Conservation (phyloP, 1,284 basidiomycete genomes). For the Rhizoctonia solani region DNA sequence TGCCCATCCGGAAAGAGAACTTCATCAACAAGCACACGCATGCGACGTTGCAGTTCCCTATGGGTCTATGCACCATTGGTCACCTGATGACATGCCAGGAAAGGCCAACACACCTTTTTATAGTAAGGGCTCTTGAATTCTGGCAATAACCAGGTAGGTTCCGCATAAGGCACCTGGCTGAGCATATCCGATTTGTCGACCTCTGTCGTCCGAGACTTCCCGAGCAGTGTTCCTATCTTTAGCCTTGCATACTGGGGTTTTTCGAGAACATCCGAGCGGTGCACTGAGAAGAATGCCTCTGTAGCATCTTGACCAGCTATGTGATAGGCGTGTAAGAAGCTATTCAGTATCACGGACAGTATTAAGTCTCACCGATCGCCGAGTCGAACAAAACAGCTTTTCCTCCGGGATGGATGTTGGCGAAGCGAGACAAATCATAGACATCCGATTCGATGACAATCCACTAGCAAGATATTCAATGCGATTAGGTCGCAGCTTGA, state of each 20-base stretch:
- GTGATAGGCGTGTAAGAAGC: slow-evolving; percentile 49
- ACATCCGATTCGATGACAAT: slow-evolving; percentile 68
- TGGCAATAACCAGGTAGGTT: slow-evolving; percentile 54
- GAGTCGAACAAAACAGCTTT: slow-evolving; percentile 56
- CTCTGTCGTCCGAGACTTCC: slow-evolving; percentile 39
- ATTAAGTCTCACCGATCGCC: slow-evolving; percentile 44
- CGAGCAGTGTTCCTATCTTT: slow-evolving; percentile 50
- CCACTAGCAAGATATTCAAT: slow-evolving; percentile 61
- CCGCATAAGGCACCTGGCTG: slow-evolving; percentile 55
- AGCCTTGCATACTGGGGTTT: slow-evolving; percentile 51
- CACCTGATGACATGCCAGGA: no score
- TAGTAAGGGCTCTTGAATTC: slow-evolving; percentile 56
- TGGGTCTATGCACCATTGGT: slow-evolving; percentile 38
- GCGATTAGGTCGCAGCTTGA: neutral
- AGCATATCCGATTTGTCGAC: slow-evolving; percentile 36
- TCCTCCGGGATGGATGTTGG: slow-evolving; percentile 69
- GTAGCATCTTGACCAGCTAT: slow-evolving; percentile 54
- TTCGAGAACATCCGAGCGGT: slow-evolving; percentile 53
- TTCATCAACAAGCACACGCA: slow-evolving; percentile 51
- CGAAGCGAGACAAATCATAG: slow-evolving; percentile 67
- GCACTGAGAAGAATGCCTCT: slow-evolving; percentile 56
- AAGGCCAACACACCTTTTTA: slow-evolving; percentile 44
- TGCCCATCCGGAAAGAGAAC: slow-evolving; percentile 46
- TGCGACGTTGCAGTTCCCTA: slow-evolving; percentile 40
- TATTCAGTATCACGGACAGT: slow-evolving; percentile 44